Base-by-base conservation (phyloP, 139 green algal genomes). In the Picochlorum sp. region DNA sequence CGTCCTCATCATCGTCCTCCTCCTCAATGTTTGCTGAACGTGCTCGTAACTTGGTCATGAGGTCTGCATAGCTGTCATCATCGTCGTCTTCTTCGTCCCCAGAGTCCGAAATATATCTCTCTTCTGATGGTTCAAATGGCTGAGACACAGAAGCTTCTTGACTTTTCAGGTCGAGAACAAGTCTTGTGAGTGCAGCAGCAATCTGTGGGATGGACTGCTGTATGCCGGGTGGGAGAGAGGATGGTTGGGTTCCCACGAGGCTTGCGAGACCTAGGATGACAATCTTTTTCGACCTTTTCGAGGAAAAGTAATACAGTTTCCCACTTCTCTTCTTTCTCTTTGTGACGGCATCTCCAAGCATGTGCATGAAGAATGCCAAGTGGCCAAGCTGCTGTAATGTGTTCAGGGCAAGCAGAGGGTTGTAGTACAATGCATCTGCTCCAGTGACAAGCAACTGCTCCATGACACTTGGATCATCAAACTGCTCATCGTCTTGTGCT, bases 381-480 rank as follows among this genome's bases (percentile, higher is more conserved):
- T 60, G 26, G 52, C 70, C 69, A 58, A 83, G 63, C 14, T 73
- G 44, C 57, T 69, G 45, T 72, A 97, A 73, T 45, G 73, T 16
- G 9, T 49, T 26, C 51, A 97, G 65, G 7, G 85, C 69, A 21
- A 96, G 80, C 10, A 38, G 20, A 4, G 88, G 51, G 65, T 95
- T 92, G 81, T 98, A 98, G 82, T 94, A 93, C 16, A 98, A 69
- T 3, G 82, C 81, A 26, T 92, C 88, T 21, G 90, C 87, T 37
- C 92, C 80, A 57, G 88, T 72, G 49, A 86, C 59, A 49, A 95
- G 51, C 57, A 94, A 73, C 23, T 78, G 66, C 45, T 90, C 83
- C 38, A 83, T 77, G 18, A 77, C 47, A 45, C 65, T 66, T 21
- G 23, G 58, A 16, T 51, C 58, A 21, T 30, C 23, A 21, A 38